These are phyloP conservation scores for Nakaseomyces glabratus DNA, from an alignment of 1,139 yeast genomes.

Conservation along the genomic window DNA sequence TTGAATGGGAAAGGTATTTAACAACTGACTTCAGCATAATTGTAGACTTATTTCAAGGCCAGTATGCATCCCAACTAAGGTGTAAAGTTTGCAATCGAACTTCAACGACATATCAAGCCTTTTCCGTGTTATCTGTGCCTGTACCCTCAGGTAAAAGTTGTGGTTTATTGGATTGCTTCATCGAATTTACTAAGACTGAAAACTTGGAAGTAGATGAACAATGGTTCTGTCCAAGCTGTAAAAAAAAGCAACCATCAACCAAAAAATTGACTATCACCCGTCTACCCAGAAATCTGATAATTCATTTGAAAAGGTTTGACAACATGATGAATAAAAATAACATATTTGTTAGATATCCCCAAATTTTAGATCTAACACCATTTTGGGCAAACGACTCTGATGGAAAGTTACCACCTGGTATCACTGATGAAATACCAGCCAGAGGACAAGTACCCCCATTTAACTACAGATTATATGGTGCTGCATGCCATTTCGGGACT, in stretches of 20 bases:
- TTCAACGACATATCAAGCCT: constrained; percentile 81
- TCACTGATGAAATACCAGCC: constrained; percentile 40
- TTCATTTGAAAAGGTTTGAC: constrained; percentile 75
- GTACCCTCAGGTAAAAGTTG: constrained; percentile 38
- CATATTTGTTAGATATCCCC: constrained; percentile 34
- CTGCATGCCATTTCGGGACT: constrained; percentile 81
- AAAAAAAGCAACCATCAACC: constrained; percentile 53
- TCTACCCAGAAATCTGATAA: constrained; percentile 60
- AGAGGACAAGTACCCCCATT: constrained; percentile 79
- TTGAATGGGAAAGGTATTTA: constrained; percentile 90
- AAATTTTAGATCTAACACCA: constrained; percentile 55
- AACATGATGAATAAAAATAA: constrained; percentile 32
- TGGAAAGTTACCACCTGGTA: constrained; percentile 34
- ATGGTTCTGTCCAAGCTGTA: constrained; percentile 85
- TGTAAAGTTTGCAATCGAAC: constrained; percentile 71
- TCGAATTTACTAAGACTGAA: constrained; percentile 60
- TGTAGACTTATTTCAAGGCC: constrained; percentile 86
- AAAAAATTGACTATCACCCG: constrained; percentile 63
- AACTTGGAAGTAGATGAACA: constrained; percentile 70
- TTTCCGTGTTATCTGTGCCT: constrained; percentile 68
- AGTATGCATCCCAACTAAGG: constrained; percentile 68
- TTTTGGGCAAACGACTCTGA: constrained; percentile 60
- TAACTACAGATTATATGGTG: constrained; percentile 68
- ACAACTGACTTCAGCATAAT: constrained; percentile 77
- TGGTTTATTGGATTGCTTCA: constrained; percentile 52